phyloP scores from a whole-genome alignment of 1,139 yeast species.

The Scheffersomyces illinoinensis region DNA sequence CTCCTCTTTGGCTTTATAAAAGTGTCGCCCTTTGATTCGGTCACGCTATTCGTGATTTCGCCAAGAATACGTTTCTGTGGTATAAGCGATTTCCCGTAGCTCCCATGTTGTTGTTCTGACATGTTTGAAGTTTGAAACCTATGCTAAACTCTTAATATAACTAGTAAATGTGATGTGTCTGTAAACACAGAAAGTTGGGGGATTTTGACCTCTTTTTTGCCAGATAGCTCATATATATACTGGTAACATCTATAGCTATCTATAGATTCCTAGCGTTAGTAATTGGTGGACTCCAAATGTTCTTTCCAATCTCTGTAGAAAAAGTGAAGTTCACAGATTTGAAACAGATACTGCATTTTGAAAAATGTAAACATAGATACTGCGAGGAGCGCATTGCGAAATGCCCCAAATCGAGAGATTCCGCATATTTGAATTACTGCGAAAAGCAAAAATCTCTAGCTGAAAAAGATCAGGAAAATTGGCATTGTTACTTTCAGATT shows the following conservation, averaged over 20 bases:
- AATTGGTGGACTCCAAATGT: neutral
- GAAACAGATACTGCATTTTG: neutral
- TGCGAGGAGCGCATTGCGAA: neutral
- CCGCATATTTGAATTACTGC: neutral
- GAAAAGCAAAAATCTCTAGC: neutral
- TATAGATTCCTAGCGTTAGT: neutral
- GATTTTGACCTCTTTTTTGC: neutral
- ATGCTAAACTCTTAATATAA: neutral
- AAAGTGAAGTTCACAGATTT: neutral
- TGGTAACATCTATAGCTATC: neutral
- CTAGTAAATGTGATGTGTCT: neutral
- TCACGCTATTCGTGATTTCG: constrained; percentile 5
- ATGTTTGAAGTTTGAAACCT: neutral
- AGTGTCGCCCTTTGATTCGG: neutral
- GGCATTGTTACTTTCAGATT: too few species aligned
- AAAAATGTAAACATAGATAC: neutral
- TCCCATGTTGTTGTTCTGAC: neutral
- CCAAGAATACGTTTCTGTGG: constrained; percentile 7
- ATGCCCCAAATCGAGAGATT: neutral
- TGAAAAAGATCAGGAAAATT: neutral
- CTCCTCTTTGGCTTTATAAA: constrained; percentile 6
- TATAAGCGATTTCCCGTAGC: neutral
- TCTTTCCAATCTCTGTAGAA: neutral
- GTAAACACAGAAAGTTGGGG: neutral
- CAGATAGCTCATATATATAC: neutral